Evolutionary conservation across 441 rosid genomes (phyloP), one percentile per base, ranked within the genome.

Genomic region (Adansonia gregorii): DNA sequence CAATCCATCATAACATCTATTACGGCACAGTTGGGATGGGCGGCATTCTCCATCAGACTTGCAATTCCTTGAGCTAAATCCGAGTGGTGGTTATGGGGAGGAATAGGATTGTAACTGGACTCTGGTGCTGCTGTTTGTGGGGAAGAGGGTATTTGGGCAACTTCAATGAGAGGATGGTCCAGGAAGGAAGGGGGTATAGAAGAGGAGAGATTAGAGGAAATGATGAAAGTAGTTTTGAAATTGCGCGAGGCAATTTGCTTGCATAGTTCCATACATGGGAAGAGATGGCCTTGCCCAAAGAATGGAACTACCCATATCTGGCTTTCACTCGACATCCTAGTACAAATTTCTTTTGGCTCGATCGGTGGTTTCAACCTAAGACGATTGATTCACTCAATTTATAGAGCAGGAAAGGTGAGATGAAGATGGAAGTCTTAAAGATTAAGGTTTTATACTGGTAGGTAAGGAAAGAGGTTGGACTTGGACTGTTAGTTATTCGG

Each of bases 211-310:
- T 84, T 31, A 61, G 92, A 78, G 75, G 84, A 73, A 60, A 87
- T 72, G 70, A 85, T n/a, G 43, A 88, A 79, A 3, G 78, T 82
- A 22, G 83, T 71, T 49, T 31, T 77, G 79, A 80, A 78, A 27
- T 83, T 79, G 49, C 78, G 78, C 1, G 87, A 84, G 45, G 87
- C 77, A 0, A 87, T 24, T 61, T 80, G 85, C n/a, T 77, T 81
- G 88, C 88, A 85, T 7, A 88, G 89, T 64, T 88, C 88, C 67
- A 87, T 73, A 59, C 67, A 84, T 3, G 92, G 92, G 8, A 87
- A 81, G 78, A 88, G 82, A 76, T 88, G 92, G 27, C 92, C 92
- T 65, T 88, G 90, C 24, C 90, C 90, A 31, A 79, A 83, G 76
- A 83, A 83, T 1, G 89, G 85, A 56, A 88, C 69, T 20, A 85